phyloP scores from a whole-genome alignment of 352 stramenopile genomes.

The Phytopythium mirpurense region DNA sequence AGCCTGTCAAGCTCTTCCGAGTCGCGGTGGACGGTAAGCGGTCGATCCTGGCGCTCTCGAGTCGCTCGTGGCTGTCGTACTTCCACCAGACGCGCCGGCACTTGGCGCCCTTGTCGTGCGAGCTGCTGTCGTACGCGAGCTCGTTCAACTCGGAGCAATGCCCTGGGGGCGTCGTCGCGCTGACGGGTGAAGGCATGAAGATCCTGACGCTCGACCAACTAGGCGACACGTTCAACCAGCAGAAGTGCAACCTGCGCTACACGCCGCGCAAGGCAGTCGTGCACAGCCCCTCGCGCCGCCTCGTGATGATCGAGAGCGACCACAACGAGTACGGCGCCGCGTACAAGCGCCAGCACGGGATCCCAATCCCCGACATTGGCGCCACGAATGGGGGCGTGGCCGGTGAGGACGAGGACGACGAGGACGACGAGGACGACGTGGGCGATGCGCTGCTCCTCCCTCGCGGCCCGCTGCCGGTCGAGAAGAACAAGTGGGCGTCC shows the following conservation, averaged over 20 bases:
- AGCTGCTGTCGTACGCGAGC: constrained; percentile 92
- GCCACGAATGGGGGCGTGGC: constrained; percentile 29
- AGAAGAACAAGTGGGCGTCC: constrained; percentile 92
- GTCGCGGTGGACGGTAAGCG: constrained; percentile 85
- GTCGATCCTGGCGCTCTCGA: constrained; percentile 94
- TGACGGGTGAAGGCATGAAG: constrained; percentile 94
- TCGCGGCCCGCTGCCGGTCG: constrained; percentile 46
- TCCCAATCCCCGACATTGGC: constrained; percentile 57
- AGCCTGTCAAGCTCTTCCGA: constrained; percentile 94
- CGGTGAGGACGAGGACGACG: constrained; percentile 21
- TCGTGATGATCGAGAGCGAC: constrained; percentile 98
- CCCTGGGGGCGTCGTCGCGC: constrained; percentile 95
- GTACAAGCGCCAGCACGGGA: constrained; percentile 83
- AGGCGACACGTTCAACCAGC: constrained; percentile 97
- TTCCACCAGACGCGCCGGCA: constrained; percentile 89
- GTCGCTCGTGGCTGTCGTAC: constrained; percentile 95
- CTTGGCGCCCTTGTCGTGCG: constrained; percentile 94
- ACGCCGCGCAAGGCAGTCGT: constrained; percentile 95
- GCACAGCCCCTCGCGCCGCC: constrained; percentile 75
- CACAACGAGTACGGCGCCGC: constrained; percentile 94
- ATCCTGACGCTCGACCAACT: constrained; percentile 96
- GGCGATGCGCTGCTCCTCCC: constrained; percentile 69
- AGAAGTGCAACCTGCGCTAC: constrained; percentile 94
- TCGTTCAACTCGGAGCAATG: constrained; percentile 96
- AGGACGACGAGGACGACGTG: constrained; percentile 87